Base-by-base conservation (phyloP, 2,329 filamentous ascomycete species). In the Colletotrichum sp. region DNA sequence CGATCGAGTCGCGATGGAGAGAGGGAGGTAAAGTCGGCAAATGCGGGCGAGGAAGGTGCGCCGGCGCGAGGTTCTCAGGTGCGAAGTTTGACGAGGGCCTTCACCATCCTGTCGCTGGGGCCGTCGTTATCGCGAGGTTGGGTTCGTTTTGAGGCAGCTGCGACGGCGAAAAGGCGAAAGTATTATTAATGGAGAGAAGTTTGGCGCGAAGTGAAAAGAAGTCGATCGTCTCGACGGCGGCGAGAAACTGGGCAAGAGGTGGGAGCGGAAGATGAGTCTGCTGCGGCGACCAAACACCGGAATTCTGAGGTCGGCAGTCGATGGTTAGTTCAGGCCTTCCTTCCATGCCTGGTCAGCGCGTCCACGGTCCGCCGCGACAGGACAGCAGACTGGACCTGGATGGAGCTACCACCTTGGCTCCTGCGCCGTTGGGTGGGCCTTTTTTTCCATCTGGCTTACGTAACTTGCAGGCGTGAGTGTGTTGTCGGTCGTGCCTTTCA, bases 61-160 rank as follows among this genome's bases (percentile, higher is more conserved):
- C 74, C 74, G 61, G 66, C 74, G 66, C 74, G 72, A 75, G 71
- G 59, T 67, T 76, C 74, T 76, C 67, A 76, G 52, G 66, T 71
- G 39, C 74, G 61, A 60, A 63, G 39, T 57, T 55, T 55, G 72
- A 66, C 71, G 66, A 71, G 60, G 66, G 39, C 28, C 61, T 66
- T 72, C 26, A 75, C 55, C 74, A 76, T 76, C 72, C 74, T 76
- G 74, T 67, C 71, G 71, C 61, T 64, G 61, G n/a, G 24, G 39
- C 36, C 28, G 60, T 28, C 39, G 71, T 70, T 13, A 48, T 55
- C 34, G 71, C 65, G 57, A 69, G 48, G 74, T 32, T 74, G 57
- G 55, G 26, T 26, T 52, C 52, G 28, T 71, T 39, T 76, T 39
- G 70, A 36, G 26, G 55, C 21, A 36, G 34, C 32, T n/a, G 43